These are phyloP conservation scores for Serendipita sp. DNA, from an alignment of 768 basidiomycete species.

Conservation along the genomic window DNA sequence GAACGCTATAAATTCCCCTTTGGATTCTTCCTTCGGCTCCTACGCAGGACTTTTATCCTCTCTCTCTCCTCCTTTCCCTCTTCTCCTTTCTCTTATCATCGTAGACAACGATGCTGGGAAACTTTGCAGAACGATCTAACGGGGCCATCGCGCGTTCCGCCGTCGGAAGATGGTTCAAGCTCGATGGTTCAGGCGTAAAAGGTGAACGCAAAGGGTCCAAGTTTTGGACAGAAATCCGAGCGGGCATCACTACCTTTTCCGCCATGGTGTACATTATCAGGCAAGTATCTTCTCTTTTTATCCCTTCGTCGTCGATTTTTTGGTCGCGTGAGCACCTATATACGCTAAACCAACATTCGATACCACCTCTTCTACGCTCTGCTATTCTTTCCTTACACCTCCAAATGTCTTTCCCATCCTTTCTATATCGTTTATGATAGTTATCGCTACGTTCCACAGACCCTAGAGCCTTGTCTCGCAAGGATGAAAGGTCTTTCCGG, in stretches of 20 bases:
- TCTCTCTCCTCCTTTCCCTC: background rate
- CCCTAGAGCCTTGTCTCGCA: too few relatives aligned
- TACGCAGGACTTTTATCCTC: background rate
- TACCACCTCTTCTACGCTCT: too few relatives aligned
- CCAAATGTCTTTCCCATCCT: too few relatives aligned
- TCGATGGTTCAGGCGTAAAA: conserved; percentile 54
- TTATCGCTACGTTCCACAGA: too few relatives aligned
- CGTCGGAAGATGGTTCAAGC: conserved; percentile 50
- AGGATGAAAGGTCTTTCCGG: too few relatives aligned
- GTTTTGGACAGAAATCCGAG: conserved; percentile 27
- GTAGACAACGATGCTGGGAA: background rate
- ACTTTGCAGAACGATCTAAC: conserved; percentile 3
- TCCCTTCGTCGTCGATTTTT: conserved; percentile 18
- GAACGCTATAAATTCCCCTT: too few relatives aligned
- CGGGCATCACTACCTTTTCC: conserved; percentile 15
- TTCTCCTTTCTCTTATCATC: background rate
- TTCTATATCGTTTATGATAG: too few relatives aligned
- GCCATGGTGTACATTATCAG: conserved; percentile 23
- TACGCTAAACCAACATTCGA: background rate
- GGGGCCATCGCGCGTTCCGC: conserved; percentile 25
- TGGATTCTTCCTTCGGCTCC: background rate
- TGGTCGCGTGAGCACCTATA: too few relatives aligned
- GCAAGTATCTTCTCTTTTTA: conserved; percentile 15
- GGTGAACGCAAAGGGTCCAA: conserved; percentile 47
- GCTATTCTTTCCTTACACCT: too few relatives aligned